Evolutionary conservation across 768 basidiomycete species (phyloP), one percentile per base, ranked within the genome.

Genomic region (Boletales sp.): DNA sequence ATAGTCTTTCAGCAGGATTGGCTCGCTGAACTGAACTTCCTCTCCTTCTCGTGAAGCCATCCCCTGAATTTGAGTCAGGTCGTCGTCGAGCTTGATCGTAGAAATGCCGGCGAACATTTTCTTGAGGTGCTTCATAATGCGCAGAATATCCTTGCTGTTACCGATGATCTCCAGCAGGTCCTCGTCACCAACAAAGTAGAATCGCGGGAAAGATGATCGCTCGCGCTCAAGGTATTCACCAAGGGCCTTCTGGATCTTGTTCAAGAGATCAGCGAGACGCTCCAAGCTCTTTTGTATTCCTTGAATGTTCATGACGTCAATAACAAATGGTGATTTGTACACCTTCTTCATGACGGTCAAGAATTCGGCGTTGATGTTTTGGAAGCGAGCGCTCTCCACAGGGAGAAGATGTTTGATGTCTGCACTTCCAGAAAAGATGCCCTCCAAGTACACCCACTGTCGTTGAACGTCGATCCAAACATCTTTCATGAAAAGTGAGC

Each of bases 41-140:
- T 99, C 96, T 37, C 95, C 96, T 66, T 99, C 96, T 50, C 92
- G 78, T 1, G 96, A 98, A 12, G 90, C 83, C 86, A 98, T 95
- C 46, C 90, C 94, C 55, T 86, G 84, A 49, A 98, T 94, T 62
- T 87, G 81, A 5, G 90, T 86, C 54, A 89, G 66, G 41, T 94
- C 92, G 15, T 93, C 90, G 64, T 96, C 91, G 25, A 98, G 77
- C 59, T 74, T 78, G 57, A 98, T 78, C 0, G 93, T 94, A 2
- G 93, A 87, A 35, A 99, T 87, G 25, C 96, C 96, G 18, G 96
- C 96, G 70, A 99, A 99, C 96, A 99, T 99, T 79, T 99, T 99
- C 77, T 97, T 98, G 52, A 99, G 78, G 72, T 98, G 96, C 61
- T 99, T 99, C 91, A 96, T 93, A 70, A 98, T 90, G 35, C 96